These are phyloP conservation scores for Stereum hirsutum DNA, from an alignment of 1,284 basidiomycete species.

Conservation along the genomic window DNA sequence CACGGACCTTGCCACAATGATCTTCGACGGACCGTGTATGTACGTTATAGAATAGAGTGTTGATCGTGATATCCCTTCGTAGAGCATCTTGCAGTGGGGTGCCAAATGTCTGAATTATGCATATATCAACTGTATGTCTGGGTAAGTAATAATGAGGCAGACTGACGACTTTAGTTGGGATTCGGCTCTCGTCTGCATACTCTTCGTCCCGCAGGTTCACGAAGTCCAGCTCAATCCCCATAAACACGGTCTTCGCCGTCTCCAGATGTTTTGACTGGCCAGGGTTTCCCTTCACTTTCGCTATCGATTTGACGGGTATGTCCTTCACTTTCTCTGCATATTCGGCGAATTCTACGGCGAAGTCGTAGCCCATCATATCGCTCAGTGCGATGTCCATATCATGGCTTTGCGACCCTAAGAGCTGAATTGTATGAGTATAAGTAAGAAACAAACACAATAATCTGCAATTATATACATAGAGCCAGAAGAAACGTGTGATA, in stretches of 20 bases:
- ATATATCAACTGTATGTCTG: neutral
- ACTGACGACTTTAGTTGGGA: constrained; percentile 80
- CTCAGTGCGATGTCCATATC: constrained; percentile 94
- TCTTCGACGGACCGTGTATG: constrained; percentile 89
- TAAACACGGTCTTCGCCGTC: constrained; percentile 84
- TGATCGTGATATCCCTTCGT: constrained; percentile 92
- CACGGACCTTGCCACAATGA: constrained; percentile 63
- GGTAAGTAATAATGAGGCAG: neutral
- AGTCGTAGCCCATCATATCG: constrained; percentile 84
- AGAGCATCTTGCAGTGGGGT: constrained; percentile 90
- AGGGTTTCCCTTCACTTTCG: constrained; percentile 90
- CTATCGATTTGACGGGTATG: constrained; percentile 50
- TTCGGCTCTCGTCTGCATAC: constrained; percentile 82
- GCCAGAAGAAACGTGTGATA: constrained; percentile 5
- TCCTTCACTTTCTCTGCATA: constrained; percentile 53
- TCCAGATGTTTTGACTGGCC: constrained; percentile 98
- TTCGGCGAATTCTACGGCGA: constrained; percentile 74
- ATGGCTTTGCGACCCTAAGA: constrained; percentile 77
- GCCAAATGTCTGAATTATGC: constrained; percentile 67
- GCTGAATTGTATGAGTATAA: constrained; percentile 35
- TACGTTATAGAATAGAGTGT: constrained; percentile 94
- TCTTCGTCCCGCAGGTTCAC: constrained; percentile 93
- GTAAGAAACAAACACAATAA: constrained; percentile 6
- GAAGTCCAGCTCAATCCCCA: constrained; percentile 86
- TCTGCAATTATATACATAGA: no score